Evolutionary conservation across 495 filamentous ascomycete species (phyloP), one percentile per base, ranked within the genome.

Genomic region (Lasiosphaeriaceae sp.): DNA sequence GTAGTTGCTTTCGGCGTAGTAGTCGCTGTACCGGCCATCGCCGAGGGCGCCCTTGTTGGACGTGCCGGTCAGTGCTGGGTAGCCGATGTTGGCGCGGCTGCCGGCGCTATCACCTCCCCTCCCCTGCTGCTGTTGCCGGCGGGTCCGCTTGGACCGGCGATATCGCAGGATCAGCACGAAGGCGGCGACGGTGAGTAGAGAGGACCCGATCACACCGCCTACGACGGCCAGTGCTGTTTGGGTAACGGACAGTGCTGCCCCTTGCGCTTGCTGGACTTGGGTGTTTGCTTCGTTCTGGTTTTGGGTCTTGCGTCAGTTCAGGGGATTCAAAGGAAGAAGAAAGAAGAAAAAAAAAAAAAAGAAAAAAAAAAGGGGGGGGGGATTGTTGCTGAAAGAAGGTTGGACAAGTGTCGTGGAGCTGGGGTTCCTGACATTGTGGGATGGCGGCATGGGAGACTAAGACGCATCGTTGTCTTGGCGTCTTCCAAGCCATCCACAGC

Each of bases 171-270:
- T 56, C 29, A 74, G 57, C 35, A 59, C 67, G 31, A 73, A 67
- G 12, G 57, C 66, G 5, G 65, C 45, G 21, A 67, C 57, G 6
- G 69, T 74, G 22, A 77, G 53, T 39, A 77, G 60, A 9, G 72
- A 67, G 4, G 70, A 73, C n/a, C 68, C 75, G 48, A 76, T 44
- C 34, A 77, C 66, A 43, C 66, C 71, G 16, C 73, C 74, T 2
- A 76, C 61, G 9, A 77, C 65, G 8, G 73, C 65, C 19, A 68
- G 64, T n/a, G 74, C 74, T 14, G 72, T 59, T 56, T 69, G 71
- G 1, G 73, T 67, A 34, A 64, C 58, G 23, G 71, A 74, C 3
- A 74, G 53, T 1, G 70, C 71, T 23, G 65, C 64, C 22, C 66
- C 61, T 22, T 66, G 67, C 7, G 59, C 66, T 45, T 71, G 69